These are phyloP conservation scores for Gastrolobium villosum DNA, from an alignment of 306 rosid species.

Conservation along the genomic window DNA sequence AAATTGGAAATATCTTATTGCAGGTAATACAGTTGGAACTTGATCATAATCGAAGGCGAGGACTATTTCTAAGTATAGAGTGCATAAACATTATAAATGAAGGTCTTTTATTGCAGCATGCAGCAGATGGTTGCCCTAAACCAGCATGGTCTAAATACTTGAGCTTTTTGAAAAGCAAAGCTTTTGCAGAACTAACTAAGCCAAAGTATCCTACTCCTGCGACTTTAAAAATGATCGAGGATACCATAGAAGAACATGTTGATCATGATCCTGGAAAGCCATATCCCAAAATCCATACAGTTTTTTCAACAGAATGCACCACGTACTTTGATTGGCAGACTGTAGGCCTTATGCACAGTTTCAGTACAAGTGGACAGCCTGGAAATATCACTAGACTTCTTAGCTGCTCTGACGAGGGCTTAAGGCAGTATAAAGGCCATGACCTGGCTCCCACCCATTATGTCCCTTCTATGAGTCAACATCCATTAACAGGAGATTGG, in stretches of 20 bases:
- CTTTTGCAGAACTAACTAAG: conserved; percentile 78
- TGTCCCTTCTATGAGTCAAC: conserved; percentile 95
- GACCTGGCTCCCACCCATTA: conserved; percentile 97
- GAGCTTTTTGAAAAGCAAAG: conserved; percentile 88
- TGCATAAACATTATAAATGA: conserved; percentile 87
- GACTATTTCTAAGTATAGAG: conserved; percentile 75
- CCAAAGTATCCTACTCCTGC: conserved; percentile 78
- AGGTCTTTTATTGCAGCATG: conserved; percentile 88
- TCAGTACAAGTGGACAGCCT: conserved; percentile 86
- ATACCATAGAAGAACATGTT: conserved; percentile 49
- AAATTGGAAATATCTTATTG: conserved; percentile 45
- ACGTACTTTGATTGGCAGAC: conserved; percentile 98
- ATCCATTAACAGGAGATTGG: conserved; percentile 98
- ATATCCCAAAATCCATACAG: conserved; percentile 83
- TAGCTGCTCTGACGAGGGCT: conserved; percentile 88
- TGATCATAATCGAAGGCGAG: conserved; percentile 67
- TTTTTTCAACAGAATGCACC: conserved; percentile 94
- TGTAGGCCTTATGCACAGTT: conserved; percentile 94
- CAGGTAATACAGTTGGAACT: conserved; percentile 79
- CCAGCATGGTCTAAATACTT: conserved; percentile 85
- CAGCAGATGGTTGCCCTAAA: conserved; percentile 84
- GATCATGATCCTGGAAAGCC: conserved; percentile 56
- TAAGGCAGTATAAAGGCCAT: conserved; percentile 76
- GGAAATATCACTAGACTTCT: conserved; percentile 96
- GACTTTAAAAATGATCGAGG: conserved; percentile 70